Conservation (phyloP, 257 asterid genomes). For the Leptodermis oblonga region DNA sequence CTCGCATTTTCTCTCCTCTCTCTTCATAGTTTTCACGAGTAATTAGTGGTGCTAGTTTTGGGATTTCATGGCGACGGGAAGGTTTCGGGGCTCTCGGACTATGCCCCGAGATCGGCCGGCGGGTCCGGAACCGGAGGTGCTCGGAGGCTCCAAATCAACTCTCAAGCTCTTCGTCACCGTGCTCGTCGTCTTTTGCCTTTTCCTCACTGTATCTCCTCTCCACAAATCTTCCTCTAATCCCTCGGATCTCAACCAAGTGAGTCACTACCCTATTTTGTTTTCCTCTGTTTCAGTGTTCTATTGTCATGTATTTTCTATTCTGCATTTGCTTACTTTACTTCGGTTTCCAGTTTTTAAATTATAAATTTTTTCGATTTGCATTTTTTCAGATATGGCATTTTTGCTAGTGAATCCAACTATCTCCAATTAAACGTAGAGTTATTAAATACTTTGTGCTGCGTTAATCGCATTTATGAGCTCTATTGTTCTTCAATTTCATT, state of each 20-base stretch:
- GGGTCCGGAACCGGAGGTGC: not conserved
- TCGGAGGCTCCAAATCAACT: slow-evolving; percentile 6
- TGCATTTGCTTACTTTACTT: not conserved
- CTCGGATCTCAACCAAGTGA: slow-evolving; percentile 29
- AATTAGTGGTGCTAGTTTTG: not conserved
- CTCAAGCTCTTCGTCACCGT: slow-evolving; percentile 28
- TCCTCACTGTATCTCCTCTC: slow-evolving; percentile 27
- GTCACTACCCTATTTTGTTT: not conserved
- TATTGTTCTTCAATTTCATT: not conserved
- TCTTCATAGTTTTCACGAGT: not conserved
- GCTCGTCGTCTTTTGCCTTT: slow-evolving; percentile 21
- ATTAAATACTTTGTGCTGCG: not conserved
- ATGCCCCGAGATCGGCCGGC: slow-evolving; percentile 15
- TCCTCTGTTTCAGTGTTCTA: not conserved
- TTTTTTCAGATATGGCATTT: not conserved
- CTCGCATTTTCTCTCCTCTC: not conserved
- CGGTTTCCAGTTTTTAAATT: too few relatives aligned
- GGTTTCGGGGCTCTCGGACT: slow-evolving; percentile 15
- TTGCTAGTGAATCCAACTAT: not conserved
- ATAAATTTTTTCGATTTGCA: not conserved
- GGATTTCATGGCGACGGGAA: slow-evolving; percentile 22
- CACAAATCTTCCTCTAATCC: slow-evolving; percentile 21
- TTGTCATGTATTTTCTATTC: not conserved
- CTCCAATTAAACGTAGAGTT: not conserved
- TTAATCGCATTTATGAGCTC: not conserved